Conservation (phyloP, 2,329 filamentous ascomycete species). For the Apiospora arundinis region DNA sequence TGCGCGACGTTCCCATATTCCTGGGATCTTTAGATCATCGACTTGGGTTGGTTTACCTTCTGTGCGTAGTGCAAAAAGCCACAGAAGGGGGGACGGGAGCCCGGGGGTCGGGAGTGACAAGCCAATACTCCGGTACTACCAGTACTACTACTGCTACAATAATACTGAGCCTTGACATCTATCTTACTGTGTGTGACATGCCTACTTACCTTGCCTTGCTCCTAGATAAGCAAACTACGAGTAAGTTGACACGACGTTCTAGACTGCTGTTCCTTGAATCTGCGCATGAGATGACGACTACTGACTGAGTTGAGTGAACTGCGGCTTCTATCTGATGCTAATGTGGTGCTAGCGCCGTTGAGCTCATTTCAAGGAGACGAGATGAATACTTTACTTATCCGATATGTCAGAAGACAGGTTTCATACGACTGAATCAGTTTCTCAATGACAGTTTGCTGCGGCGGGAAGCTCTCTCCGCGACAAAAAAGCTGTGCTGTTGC, state of each 20-base stretch:
- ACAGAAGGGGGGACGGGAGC: neutral
- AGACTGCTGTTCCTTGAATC: neutral
- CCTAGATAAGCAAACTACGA: neutral
- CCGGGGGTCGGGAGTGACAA: neutral
- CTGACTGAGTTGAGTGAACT: neutral
- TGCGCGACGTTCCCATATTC: neutral
- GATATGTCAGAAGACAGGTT: slow-evolving; percentile 4
- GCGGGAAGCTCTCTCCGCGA: neutral
- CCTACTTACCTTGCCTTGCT: neutral
- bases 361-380: neutral
- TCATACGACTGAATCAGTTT: neutral
- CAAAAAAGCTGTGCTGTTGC: neutral
- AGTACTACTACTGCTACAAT: neutral
- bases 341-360: neutral
- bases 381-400: neutral
- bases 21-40: slow-evolving; percentile 10
- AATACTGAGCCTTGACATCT: neutral
- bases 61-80: neutral
- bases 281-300: neutral
- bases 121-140: neutral
- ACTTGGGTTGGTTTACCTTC: neutral
- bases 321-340: neutral
- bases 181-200: neutral
- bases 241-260: neutral
- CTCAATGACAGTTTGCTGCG: neutral